Evolutionary conservation across 2,329 filamentous ascomycete genomes (phyloP).

Genomic region (Celoporthe dispersa): DNA sequence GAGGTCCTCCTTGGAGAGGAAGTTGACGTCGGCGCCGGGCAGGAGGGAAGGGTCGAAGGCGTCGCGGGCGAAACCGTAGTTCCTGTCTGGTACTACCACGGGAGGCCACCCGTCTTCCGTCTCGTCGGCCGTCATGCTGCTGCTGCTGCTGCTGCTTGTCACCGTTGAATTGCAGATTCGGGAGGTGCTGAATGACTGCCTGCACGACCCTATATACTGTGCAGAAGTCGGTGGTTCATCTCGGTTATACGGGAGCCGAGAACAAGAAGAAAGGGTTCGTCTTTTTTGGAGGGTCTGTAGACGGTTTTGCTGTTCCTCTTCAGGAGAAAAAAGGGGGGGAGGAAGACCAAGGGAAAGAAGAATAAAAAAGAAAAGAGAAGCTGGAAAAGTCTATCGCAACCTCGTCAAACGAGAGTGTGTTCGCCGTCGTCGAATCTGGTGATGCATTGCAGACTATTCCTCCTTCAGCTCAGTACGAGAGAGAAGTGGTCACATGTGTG

Average conservation of each 20-base stretch:
- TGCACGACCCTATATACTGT: slow-evolving; percentile 16
- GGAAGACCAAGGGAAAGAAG: neutral
- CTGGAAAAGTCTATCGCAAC: neutral
- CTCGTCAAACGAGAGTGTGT: neutral
- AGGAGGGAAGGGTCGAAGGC: slow-evolving; percentile 71
- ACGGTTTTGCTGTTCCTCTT: neutral
- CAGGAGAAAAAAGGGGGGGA: neutral
- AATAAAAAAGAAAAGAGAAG: neutral
- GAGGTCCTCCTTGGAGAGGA: slow-evolving; percentile 74
- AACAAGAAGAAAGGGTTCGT: neutral
- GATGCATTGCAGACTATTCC: neutral
- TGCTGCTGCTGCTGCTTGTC: slow-evolving; percentile 2
- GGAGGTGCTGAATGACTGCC: neutral
- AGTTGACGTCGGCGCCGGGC: slow-evolving; percentile 81
- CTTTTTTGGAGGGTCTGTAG: neutral
- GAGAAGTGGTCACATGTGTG: slow-evolving; percentile 3
- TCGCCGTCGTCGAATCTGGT: neutral
- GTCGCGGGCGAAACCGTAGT: slow-evolving; percentile 63
- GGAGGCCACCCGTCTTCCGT: slow-evolving; percentile 23
- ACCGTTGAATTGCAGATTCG: neutral
- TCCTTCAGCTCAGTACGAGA: neutral
- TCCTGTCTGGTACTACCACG: slow-evolving; percentile 38
- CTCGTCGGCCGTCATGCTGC: slow-evolving; percentile 23
- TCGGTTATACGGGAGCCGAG: slow-evolving; percentile 13
- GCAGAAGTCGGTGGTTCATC: slow-evolving; percentile 10